Evolutionary conservation across 345 rosid genomes (phyloP).

Genomic region (Arabidopsis arenosa): DNA sequence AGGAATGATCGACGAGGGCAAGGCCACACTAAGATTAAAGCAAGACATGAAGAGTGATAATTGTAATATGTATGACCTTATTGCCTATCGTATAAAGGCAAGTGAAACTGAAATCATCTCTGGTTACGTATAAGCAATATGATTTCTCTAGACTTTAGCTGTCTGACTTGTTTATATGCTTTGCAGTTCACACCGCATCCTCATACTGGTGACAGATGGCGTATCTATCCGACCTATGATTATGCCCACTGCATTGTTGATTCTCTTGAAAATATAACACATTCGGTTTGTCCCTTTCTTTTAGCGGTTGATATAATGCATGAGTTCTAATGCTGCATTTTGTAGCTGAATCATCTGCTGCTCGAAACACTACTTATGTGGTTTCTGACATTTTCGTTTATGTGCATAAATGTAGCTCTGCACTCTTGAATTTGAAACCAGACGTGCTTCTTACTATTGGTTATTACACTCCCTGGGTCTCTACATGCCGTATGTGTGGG

Average conservation of each 20-base stretch:
- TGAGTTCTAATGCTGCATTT: too few species aligned
- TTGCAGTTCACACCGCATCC: too few species aligned
- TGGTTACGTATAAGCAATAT: too few species aligned
- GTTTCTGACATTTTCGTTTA: slow-evolving; percentile 11
- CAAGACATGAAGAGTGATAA: slow-evolving; percentile 98
- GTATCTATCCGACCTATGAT: too few species aligned
- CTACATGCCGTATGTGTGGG: slow-evolving; percentile 98
- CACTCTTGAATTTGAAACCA: slow-evolving; percentile 64
- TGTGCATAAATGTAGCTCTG: slow-evolving; percentile 43
- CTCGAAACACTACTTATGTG: background rate
- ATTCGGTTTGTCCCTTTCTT: too few species aligned
- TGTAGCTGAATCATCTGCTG: background rate
- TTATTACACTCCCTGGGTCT: slow-evolving; percentile 75
- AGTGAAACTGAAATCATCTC: too few species aligned
- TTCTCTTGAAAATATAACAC: too few species aligned
- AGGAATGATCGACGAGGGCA: slow-evolving; percentile 69
- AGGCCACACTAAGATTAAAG: slow-evolving; percentile 91
- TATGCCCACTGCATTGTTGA: too few species aligned
- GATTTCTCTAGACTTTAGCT: too few species aligned
- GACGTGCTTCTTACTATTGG: slow-evolving; percentile 98
- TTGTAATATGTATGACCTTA: slow-evolving; percentile 89
- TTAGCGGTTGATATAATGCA: too few species aligned
- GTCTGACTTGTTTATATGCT: too few species aligned
- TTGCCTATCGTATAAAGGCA: slow-evolving; percentile 57
- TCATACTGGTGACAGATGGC: too few species aligned